Evolutionary conservation across 139 green algal genomes (phyloP).

Genomic region (Chlorella ohadii): DNA sequence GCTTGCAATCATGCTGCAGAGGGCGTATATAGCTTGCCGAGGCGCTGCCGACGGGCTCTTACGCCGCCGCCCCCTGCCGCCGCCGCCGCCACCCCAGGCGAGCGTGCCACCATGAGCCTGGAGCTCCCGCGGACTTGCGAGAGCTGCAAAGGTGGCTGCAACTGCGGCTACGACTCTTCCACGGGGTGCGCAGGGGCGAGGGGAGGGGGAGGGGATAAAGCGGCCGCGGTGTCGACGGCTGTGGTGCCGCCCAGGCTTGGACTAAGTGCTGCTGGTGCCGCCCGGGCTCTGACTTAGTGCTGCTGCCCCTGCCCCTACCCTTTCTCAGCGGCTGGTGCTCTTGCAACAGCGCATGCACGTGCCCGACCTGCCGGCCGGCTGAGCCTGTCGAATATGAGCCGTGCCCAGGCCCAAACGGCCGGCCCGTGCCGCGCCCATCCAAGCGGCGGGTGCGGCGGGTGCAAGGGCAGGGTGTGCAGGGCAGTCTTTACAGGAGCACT

Average conservation of each 20-base stretch:
- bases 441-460: background rate
- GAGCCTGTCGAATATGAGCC: background rate
- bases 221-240: too few species aligned
- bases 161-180: conserved; percentile 8
- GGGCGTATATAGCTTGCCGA: background rate
- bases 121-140: background rate
- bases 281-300: too few species aligned
- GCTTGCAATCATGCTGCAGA: too few species aligned
- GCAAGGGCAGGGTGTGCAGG: too few species aligned
- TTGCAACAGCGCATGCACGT: conserved; percentile 6
- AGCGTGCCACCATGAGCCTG: too few species aligned
- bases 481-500: too few species aligned
- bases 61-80: background rate
- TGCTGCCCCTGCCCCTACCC: background rate
- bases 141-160: background rate
- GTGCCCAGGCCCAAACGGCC: background rate
- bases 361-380: background rate
- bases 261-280: too few species aligned
- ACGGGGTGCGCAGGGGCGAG: background rate
- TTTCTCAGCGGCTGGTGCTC: conserved; percentile 1
- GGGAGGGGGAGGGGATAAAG: background rate
- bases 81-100: background rate
- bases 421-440: background rate
- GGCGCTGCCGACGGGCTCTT: background rate
- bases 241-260: too few species aligned